phyloP scores from a whole-genome alignment of 1,284 basidiomycete genomes.

The Ustilago bromivora region DNA sequence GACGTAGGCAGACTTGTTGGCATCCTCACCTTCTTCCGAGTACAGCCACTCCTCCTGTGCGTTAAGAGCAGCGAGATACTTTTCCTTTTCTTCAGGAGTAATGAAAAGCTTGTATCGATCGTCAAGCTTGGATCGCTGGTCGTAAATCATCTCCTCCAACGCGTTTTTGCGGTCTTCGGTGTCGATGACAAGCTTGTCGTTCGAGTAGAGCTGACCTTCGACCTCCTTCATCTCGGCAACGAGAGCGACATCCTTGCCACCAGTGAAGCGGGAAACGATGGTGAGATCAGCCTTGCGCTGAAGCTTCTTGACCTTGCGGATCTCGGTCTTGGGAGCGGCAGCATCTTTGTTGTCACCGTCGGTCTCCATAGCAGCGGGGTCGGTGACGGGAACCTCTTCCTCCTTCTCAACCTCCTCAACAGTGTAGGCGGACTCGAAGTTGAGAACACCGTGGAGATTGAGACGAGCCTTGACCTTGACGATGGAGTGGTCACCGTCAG shows the following conservation, averaged over 20 bases:
- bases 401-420: conserved; percentile 70
- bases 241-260: conserved; percentile 56
- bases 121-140: conserved; percentile 68
- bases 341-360: conserved; percentile 55
- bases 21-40: conserved; percentile 69
- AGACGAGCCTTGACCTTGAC: conserved; percentile 70
- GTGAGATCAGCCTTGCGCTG: conserved; percentile 67
- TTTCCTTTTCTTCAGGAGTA: conserved; percentile 66
- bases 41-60: conserved; percentile 69
- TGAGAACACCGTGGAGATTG: conserved; percentile 68
- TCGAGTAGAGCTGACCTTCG: conserved; percentile 66
- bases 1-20: conserved; percentile 67
- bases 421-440: conserved; percentile 68
- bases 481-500: conserved; percentile 68
- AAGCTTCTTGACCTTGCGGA: conserved; percentile 68
- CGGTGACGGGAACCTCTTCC: conserved; percentile 66
- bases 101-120: conserved; percentile 64
- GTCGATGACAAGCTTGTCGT: conserved; percentile 69
- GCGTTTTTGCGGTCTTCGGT: conserved; percentile 70
- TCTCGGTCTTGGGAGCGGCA: conserved; percentile 66
- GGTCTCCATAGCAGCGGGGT: conserved; percentile 60
- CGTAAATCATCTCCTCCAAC: conserved; percentile 69
- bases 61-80: conserved; percentile 61
- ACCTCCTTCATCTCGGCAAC: conserved; percentile 64
- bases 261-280: conserved; percentile 59